Conservation (phyloP, 345 rosid genomes). For the Aquilaria sinensis region DNA sequence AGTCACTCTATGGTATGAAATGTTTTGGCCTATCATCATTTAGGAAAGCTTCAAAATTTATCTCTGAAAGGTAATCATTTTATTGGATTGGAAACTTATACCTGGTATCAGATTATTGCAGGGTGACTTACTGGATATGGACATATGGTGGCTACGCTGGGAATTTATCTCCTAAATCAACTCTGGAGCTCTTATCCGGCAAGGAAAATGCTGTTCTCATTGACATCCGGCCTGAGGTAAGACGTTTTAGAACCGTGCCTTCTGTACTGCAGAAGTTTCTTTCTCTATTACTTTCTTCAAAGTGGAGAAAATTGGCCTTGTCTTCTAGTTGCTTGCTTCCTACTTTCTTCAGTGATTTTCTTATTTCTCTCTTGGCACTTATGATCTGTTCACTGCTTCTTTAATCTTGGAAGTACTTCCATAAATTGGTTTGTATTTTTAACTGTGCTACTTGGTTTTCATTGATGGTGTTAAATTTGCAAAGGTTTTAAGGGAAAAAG, state of each 20-base stretch:
- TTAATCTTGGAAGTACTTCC: conserved; percentile 1
- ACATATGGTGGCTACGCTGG: conserved; percentile 82
- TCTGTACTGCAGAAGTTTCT: neutral
- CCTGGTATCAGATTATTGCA: conserved; percentile 75
- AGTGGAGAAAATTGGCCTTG: conserved; percentile 2
- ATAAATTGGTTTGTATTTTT: neutral
- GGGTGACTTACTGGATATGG: conserved; percentile 78
- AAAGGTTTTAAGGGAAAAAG: conserved; percentile 75
- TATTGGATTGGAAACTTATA: conserved; percentile 36
- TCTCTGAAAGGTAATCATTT: conserved; percentile 15
- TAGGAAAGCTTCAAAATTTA: neutral
- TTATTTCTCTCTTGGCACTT: neutral
- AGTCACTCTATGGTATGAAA: conserved; percentile 72
- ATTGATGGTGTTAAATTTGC: conserved; percentile 15
- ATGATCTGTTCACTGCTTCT: conserved; percentile 4
- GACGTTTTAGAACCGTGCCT: conserved; percentile 31
- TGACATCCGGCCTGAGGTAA: conserved; percentile 96
- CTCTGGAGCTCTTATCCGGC: conserved; percentile 65
- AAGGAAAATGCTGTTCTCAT: conserved; percentile 65
- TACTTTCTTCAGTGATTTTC: conserved; percentile 7
- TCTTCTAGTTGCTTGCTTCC: neutral
- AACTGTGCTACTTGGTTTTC: conserved; percentile 9
- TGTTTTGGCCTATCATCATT: conserved; percentile 21
- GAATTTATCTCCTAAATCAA: conserved; percentile 69
- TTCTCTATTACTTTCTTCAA: neutral